Conservation (phyloP, 2,329 filamentous ascomycete genomes). For the Aspergillus ustus region DNA sequence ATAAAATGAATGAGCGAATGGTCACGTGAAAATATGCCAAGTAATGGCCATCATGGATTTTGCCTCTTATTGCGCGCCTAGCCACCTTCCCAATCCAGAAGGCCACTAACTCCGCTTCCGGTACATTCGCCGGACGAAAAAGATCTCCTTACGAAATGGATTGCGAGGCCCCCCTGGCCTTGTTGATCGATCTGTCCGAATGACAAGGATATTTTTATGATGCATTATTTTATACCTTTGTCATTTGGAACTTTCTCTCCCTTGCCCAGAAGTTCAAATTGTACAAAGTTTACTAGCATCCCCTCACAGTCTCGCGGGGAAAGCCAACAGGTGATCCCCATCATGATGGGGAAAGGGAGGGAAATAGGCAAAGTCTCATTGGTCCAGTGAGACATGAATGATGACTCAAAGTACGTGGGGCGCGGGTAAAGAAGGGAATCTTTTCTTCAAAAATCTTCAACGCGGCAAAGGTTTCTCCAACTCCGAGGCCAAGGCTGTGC, state of each 20-base stretch:
- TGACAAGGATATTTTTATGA: background rate
- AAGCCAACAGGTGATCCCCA: background rate
- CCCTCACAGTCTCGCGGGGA: conserved; percentile 9
- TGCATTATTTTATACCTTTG: background rate
- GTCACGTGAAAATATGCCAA: background rate
- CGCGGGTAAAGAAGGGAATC: conserved; percentile 16
- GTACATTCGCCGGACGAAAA: background rate
- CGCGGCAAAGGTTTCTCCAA: background rate
- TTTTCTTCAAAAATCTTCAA: background rate
- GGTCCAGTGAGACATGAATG: conserved; percentile 9
- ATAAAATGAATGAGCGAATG: no score
- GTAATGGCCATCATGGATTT: background rate
- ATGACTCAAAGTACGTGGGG: conserved; percentile 20
- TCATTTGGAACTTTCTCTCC: background rate
- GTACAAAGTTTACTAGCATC: background rate
- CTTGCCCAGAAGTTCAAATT: background rate
- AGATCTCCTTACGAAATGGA: background rate
- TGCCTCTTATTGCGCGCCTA: background rate
- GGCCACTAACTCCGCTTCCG: background rate
- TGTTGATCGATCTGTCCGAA: background rate
- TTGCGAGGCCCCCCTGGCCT: background rate
- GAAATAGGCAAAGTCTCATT: conserved; percentile 4
- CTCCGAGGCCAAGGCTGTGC: background rate
- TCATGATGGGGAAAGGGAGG: background rate
- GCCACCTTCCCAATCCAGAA: background rate